Conservation (phyloP, 1,139 yeast genomes). For the Kodamaea sp. region DNA sequence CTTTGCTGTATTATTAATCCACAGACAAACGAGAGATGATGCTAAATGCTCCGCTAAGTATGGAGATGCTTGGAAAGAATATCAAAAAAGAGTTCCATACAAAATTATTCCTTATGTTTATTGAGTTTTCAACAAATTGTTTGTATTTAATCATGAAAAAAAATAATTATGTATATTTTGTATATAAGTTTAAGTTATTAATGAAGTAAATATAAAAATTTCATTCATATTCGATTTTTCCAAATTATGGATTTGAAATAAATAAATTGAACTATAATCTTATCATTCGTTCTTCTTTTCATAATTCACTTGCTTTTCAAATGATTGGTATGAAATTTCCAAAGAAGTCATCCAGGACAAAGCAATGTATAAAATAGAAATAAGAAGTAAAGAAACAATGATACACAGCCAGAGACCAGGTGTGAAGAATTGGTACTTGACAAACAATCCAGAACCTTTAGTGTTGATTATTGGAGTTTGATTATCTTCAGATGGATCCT, state of each 20-base stretch:
- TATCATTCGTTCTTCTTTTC: slow-evolving; percentile 63
- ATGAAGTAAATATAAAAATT: neutral
- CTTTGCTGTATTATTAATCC: slow-evolving; percentile 76
- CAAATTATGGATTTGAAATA: neutral
- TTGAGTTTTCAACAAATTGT: slow-evolving; percentile 24
- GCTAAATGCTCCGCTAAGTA: slow-evolving; percentile 85
- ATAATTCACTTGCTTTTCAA: slow-evolving; percentile 63
- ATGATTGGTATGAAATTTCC: slow-evolving; percentile 67
- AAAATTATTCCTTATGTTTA: slow-evolving; percentile 87
- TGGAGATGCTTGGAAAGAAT: slow-evolving; percentile 80
- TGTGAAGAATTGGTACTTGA: slow-evolving; percentile 42
- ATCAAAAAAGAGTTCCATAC: slow-evolving; percentile 77
- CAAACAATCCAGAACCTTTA: slow-evolving; percentile 24
- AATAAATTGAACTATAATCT: slow-evolving; percentile 26
- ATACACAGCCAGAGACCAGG: slow-evolving; percentile 67
- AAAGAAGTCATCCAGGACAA: slow-evolving; percentile 58
- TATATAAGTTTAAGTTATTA: neutral
- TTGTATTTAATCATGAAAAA: neutral
- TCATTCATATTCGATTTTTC: neutral
- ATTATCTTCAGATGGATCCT: neutral
- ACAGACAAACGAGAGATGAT: slow-evolving; percentile 89
- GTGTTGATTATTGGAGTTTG: slow-evolving; percentile 4
- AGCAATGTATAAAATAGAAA: slow-evolving; percentile 51
- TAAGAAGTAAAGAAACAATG: slow-evolving; percentile 52
- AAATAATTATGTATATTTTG: neutral